Evolutionary conservation across 2,329 filamentous ascomycete genomes (phyloP).

Genomic region (Exophiala dermatitidis): DNA sequence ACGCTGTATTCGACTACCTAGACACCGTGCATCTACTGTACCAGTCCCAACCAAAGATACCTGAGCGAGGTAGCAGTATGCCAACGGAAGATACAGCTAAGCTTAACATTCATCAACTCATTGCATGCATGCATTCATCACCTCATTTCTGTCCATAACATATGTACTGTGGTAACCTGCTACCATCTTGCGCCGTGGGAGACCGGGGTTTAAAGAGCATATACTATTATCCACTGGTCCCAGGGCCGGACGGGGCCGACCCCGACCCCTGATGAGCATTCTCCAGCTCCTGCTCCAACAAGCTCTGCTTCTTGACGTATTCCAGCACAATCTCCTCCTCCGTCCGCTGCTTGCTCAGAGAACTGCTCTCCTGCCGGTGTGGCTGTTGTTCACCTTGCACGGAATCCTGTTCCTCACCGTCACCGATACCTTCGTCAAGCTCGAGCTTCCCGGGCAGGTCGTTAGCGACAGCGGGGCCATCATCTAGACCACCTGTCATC

Average conservation of each 20-base stretch:
- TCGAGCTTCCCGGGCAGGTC: slow-evolving; percentile 24
- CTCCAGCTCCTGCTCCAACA: slow-evolving; percentile 56
- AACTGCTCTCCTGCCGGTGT: slow-evolving; percentile 34
- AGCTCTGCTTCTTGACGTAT: slow-evolving; percentile 69
- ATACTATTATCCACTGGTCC: too few relatives aligned
- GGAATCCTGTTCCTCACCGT: slow-evolving; percentile 39
- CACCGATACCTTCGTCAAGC: slow-evolving; percentile 31
- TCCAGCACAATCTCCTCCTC: slow-evolving; percentile 70
- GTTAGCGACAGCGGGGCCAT: slow-evolving; percentile 23
- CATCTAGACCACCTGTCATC: neutral
- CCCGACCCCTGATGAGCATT: too few relatives aligned
- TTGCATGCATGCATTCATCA: too few relatives aligned
- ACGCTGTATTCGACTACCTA: too few relatives aligned
- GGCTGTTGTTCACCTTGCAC: slow-evolving; percentile 29
- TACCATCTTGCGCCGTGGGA: neutral
- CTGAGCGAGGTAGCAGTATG: too few relatives aligned
- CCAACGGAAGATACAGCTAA: too few relatives aligned
- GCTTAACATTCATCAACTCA: too few relatives aligned
- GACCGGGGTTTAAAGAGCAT: neutral
- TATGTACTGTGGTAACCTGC: too few relatives aligned
- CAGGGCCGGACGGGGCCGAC: too few relatives aligned
- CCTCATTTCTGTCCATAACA: too few relatives aligned
- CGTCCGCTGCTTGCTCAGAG: slow-evolving; percentile 35
- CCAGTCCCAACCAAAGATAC: too few relatives aligned
- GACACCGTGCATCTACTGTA: too few relatives aligned